A percentile compares a stretch with the other conserved stretches of the same genome.
Conservation (phyloP, 257 asterid species). For the Przewalskia tangutica region DNA sequence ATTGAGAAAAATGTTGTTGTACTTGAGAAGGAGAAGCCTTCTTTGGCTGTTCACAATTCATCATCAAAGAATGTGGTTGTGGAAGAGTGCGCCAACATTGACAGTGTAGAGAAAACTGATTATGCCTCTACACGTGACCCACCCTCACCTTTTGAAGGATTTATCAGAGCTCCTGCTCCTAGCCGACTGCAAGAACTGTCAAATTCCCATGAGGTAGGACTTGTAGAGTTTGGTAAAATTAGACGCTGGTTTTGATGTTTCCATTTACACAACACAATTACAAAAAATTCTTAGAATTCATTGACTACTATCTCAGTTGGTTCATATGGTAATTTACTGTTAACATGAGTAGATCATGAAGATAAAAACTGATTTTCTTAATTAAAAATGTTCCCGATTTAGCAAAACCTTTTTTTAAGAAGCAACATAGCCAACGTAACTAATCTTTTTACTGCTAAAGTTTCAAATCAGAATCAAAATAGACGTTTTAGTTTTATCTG, state of each 20-base stretch:
- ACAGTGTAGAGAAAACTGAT: constrained; percentile 23
- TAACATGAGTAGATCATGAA: background rate
- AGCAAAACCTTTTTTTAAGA: background rate
- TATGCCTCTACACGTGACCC: constrained; percentile 31
- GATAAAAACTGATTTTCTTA: background rate
- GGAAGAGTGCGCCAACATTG: constrained; percentile 12
- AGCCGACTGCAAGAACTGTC: constrained; percentile 22
- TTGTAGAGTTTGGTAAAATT: background rate
- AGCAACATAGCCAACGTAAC: background rate
- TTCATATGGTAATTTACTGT: background rate
- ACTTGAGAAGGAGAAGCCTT: constrained; percentile 66
- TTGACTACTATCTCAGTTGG: background rate
- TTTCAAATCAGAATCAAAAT: background rate
- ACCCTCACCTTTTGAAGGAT: constrained; percentile 25
- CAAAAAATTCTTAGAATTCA: background rate
- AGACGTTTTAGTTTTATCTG: background rate
- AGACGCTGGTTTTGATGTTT: background rate
- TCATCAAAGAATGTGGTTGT: constrained; percentile 26
- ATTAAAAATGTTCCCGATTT: background rate
- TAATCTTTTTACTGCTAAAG: background rate
- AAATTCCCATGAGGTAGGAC: constrained; percentile 40
- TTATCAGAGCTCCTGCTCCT: constrained; percentile 23
- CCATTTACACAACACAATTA: background rate
- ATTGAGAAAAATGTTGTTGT: constrained; percentile 75
- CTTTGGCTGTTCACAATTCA: constrained; percentile 25